These are phyloP conservation scores for Lactarius hengduanensis DNA, from an alignment of 768 basidiomycete species.

Conservation along the genomic window DNA sequence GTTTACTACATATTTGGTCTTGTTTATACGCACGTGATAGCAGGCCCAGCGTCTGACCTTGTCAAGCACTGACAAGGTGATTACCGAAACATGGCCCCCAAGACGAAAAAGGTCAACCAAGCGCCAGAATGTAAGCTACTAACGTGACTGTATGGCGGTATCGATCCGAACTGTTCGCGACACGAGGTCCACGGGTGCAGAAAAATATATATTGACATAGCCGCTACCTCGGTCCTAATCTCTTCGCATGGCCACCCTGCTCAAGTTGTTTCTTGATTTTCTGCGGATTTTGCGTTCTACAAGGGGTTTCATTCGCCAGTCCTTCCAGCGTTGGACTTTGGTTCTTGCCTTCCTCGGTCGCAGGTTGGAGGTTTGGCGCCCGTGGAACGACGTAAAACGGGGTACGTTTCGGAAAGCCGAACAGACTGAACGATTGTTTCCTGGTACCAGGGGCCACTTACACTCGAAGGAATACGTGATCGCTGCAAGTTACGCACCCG, in stretches of 20 bases:
- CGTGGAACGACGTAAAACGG: not conserved
- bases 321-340: not conserved
- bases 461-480: slow-evolving; percentile 9
- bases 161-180: not conserved
- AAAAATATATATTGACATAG: not conserved
- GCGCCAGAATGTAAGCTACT: not conserved
- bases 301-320: not conserved
- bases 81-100: not conserved
- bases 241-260: slow-evolving; percentile 9
- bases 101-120: not conserved
- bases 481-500: not conserved
- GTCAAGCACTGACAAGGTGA: no score
- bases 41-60: no score
- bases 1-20: no score
- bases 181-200: not conserved
- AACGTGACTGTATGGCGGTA: no score
- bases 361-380: not conserved
- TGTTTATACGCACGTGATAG: no score
- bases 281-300: slow-evolving; percentile 8
- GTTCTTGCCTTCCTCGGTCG: slow-evolving; percentile 12
- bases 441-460: not conserved
- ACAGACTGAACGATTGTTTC: not conserved
- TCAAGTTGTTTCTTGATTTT: slow-evolving; percentile 3
- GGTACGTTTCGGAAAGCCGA: not conserved
- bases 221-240: not conserved